Base-by-base conservation (phyloP, 2,329 filamentous ascomycete genomes). In the Fusarium dlaminii region DNA sequence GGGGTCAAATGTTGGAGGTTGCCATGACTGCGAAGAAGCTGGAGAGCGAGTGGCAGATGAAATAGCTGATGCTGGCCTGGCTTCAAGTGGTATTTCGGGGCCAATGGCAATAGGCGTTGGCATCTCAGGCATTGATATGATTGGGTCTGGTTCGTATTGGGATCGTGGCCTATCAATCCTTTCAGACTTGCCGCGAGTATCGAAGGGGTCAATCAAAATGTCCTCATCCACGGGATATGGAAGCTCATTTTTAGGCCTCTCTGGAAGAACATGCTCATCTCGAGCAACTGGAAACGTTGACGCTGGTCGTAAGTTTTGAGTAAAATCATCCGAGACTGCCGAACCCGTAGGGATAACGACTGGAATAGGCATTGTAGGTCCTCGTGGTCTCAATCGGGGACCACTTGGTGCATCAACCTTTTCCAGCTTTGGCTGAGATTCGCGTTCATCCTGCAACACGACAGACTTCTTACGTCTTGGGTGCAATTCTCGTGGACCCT, bases 1-100 rank as follows among this genome's bases (percentile, higher is more conserved):
- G 54, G 84, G 86, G 46, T 87, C 83, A 59, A 88, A 87, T 9
- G 81, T 77, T 9, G 82, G 79, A 6, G 86, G 85, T 42, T 87
- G 84, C 86, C 87, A 89, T 30, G 81, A 75, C 30, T 81, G 80
- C 24, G 78, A 75, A 13, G 78, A 68, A 11, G 70, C 63, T 18
- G 72, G 70, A 22, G 73, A 29, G 8, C 70, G 73, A 32, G 59
- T 63, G 52, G 64, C 55, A 27, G 64, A 64, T 24, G 80, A 79
- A 69, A 82, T 79, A 34, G 74, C 75, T 12, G 77, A 66, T 24
- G 72, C 42, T 59, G 72, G 43, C 30, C 75, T 73, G 10, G 70
- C 37, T 48, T 78, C 77, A 6, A 79, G 58, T 27, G 80, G 74
- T 18, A 57, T 70, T 63, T 74, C 75, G 4, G 76, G 66, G 20